A percentile compares a stretch with the other conserved stretches of the same genome.
These are phyloP conservation scores for Ceratocystis eucalypticola DNA, from an alignment of 2,329 filamentous ascomycete genomes.

Conservation along the genomic window DNA sequence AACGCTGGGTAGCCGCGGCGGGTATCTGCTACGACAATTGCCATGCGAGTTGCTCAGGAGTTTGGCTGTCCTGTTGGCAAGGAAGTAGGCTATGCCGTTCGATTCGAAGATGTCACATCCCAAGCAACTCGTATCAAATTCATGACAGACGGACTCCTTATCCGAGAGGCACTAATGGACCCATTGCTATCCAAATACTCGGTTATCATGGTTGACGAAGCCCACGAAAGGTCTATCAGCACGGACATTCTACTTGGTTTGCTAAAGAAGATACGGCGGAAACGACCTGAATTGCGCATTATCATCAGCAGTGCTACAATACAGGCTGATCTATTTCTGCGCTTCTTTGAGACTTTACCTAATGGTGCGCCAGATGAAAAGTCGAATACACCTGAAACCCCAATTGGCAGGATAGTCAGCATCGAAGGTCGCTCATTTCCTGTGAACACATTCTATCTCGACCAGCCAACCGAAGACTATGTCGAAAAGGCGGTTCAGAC, in stretches of 20 bases:
- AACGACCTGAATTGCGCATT: constrained; percentile 67
- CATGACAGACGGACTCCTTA: constrained; percentile 79
- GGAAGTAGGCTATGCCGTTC: constrained; percentile 84
- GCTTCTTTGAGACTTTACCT: constrained; percentile 48
- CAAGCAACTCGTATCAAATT: constrained; percentile 82
- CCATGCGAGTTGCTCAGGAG: constrained; percentile 78
- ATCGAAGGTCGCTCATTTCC: constrained; percentile 85
- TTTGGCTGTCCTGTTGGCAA: constrained; percentile 74
- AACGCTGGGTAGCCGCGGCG: constrained; percentile 53
- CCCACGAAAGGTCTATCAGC: constrained; percentile 84
- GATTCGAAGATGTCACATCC: constrained; percentile 84
- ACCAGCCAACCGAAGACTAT: constrained; percentile 70
- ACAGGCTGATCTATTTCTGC: constrained; percentile 72
- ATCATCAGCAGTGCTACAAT: constrained; percentile 89
- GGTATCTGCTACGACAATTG: constrained; percentile 83
- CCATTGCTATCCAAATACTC: constrained; percentile 83
- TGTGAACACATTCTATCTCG: constrained; percentile 72
- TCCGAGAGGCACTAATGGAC: constrained; percentile 86
- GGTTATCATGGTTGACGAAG: constrained; percentile 95
- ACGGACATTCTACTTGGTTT: constrained; percentile 83
- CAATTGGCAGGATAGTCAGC: constrained; percentile 21
- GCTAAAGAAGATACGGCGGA: constrained; percentile 76
- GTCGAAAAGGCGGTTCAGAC: constrained; percentile 69
- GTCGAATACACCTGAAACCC: background rate
- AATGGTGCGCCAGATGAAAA: constrained; percentile 2